These are phyloP conservation scores for Coleophoma crateriformis DNA, from an alignment of 2,329 filamentous ascomycete genomes.

Conservation along the genomic window DNA sequence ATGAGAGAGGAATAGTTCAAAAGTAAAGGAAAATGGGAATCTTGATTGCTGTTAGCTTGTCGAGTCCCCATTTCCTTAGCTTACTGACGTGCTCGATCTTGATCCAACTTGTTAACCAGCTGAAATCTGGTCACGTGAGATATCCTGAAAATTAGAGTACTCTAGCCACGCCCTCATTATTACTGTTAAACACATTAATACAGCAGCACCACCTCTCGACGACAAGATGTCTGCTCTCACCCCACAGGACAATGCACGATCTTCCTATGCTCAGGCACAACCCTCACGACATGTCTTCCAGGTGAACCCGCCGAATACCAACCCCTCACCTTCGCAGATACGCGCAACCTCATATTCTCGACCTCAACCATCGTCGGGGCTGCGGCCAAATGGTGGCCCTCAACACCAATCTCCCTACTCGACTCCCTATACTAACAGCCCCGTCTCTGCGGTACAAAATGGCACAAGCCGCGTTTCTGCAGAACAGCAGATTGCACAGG, in stretches of 20 bases:
- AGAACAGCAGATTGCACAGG: conserved; percentile 27
- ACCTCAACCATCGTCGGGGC: conserved; percentile 10
- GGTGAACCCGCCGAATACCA: conserved; percentile 16
- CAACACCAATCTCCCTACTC: conserved; percentile 23
- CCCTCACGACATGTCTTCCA: conserved; percentile 18
- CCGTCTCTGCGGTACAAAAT: conserved; percentile 9
- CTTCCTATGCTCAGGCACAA: conserved; percentile 15
- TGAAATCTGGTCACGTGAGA: no score
- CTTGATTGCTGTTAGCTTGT: no score
- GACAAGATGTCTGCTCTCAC: conserved; percentile 20
- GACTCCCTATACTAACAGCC: conserved; percentile 21
- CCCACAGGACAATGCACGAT: conserved; percentile 19
- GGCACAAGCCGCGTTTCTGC: conserved; percentile 18
- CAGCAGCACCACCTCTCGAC: neutral
- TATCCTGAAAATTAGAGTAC: no score
- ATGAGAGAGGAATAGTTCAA: no score
- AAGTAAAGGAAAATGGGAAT: no score
- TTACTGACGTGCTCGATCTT: no score
- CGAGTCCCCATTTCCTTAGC: no score
- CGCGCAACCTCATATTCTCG: neutral
- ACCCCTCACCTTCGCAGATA: conserved; percentile 12
- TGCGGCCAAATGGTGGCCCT: conserved; percentile 13
- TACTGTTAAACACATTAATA: neutral
- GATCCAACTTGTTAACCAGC: no score
- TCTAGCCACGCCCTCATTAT: no score